These are phyloP conservation scores for Pneumocystis carinii DNA, from an alignment of 1,139 yeast species.

Conservation along the genomic window DNA sequence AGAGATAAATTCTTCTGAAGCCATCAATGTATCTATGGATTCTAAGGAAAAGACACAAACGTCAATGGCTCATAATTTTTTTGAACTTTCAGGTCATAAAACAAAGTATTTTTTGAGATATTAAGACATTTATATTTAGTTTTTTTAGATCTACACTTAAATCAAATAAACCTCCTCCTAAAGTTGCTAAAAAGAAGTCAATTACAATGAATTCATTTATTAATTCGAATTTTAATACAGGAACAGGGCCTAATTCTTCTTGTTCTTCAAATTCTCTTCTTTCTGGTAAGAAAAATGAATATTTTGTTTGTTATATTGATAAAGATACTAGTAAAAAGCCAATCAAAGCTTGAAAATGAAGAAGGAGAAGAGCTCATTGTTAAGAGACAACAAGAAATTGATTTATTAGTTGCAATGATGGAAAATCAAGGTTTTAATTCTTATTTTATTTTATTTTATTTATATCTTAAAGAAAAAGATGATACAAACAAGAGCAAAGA, in stretches of 20 bases:
- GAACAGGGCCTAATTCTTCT: background rate
- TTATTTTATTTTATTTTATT: conserved; percentile 8
- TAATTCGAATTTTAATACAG: background rate
- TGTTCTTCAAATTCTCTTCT: background rate
- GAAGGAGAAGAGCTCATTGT: background rate
- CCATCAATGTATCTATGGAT: background rate
- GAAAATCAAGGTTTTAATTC: conserved; percentile 5
- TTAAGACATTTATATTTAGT: background rate
- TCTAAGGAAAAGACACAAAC: background rate
- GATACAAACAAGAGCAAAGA: conserved; percentile 1
- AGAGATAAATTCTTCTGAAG: background rate
- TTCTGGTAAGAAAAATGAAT: background rate
- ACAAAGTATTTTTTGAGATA: background rate
- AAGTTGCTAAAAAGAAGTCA: background rate
- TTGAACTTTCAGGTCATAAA: background rate
- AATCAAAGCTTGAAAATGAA: background rate
- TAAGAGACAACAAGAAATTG: background rate
- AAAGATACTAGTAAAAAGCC: background rate
- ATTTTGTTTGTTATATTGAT: background rate
- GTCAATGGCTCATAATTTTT: background rate
- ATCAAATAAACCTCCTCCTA: background rate
- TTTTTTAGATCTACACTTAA: background rate
- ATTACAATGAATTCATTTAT: background rate
- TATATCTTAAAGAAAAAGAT: conserved; percentile 2
- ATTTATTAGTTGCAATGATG: background rate